Evolutionary conservation across 1,284 basidiomycete genomes (phyloP).

Genomic region (Anthracocystis setariae): DNA sequence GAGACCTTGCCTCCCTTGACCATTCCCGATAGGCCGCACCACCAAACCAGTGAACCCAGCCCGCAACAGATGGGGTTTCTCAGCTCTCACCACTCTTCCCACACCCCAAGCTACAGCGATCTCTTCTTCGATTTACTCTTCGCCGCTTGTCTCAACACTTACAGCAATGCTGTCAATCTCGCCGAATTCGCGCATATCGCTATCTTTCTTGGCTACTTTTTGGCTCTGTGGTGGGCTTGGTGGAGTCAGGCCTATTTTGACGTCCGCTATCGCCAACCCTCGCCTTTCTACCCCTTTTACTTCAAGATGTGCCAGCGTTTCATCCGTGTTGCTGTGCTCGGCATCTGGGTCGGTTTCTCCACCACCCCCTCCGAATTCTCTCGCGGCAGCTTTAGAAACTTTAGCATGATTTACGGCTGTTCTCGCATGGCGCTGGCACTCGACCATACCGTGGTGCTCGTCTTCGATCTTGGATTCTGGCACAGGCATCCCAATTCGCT

Average conservation of each 20-base stretch:
- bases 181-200: slow-evolving; percentile 30
- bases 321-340: slow-evolving; percentile 36
- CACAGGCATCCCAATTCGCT: not conserved
- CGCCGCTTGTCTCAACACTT: slow-evolving; percentile 43
- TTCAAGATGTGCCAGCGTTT: slow-evolving; percentile 33
- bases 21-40: not conserved
- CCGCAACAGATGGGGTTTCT: not conserved
- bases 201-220: slow-evolving; percentile 42
- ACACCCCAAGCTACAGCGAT: slow-evolving; percentile 41
- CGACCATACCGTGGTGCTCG: slow-evolving; percentile 21
- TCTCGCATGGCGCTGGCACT: slow-evolving; percentile 34
- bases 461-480: slow-evolving; percentile 14
- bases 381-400: slow-evolving; percentile 42
- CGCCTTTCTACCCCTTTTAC: slow-evolving; percentile 13
- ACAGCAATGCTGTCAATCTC: slow-evolving; percentile 35
- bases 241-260: slow-evolving; percentile 49
- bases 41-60: not conserved
- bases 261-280: slow-evolving; percentile 35
- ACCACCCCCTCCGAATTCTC: slow-evolving; percentile 51
- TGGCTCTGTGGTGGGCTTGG: slow-evolving; percentile 50
- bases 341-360: slow-evolving; percentile 44
- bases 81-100: slow-evolving; percentile 18
- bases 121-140: slow-evolving; percentile 51
- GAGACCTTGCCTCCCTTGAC: too few relatives aligned
- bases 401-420: slow-evolving; percentile 37